Evolutionary conservation across 23 red algal species (phyloP), one percentile per base, ranked within the genome.

Genomic region (Chondrus crispus): DNA sequence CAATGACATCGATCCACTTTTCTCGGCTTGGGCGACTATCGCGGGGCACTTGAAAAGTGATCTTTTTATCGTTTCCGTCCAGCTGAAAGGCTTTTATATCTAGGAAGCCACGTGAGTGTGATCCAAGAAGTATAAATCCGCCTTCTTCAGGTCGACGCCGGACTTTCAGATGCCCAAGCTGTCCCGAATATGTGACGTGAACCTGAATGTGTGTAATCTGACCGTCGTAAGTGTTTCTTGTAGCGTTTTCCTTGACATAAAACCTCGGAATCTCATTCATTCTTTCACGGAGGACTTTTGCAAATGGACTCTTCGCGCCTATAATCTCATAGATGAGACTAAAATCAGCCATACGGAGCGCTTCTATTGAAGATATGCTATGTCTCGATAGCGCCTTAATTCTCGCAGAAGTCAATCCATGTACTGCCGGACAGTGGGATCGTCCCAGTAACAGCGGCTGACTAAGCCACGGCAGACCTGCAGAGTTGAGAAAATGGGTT

Each of bases 391-490:
- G 30, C 46, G 82, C 29, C 39, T 8, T 5, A 71, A 46, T 68
- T 38, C n/a, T 14, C 43, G 30, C 7, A 46, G 46, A 28, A 86
- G 16, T 24, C 62, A 38, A 32, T 43, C 24, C 12, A 86, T 43
- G 24, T 86, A 63, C 14, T 64, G 58, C 36, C 69, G 43, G 35
- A 86, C 42, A 20, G 82, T 86, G 24, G 82, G 30, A n/a, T 63
- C 82, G 36, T 73, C 40, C 82, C 82, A 86, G 11, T 47, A 86
- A 42, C 58, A 69, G 38, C 68, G 62, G 45, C 53, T 86, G 29
- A 69, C 41, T 11, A 86, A 45, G 29, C 54, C 82, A 68, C 82
- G 36, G 5, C 57, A 86, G 0, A 86, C 82, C 63, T 86, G 82
- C 26, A 86, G 32, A 29, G 45, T 28, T 32, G 47, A 46, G 37